Conservation (phyloP, 139 green algal genomes). For the Chlorella sp. region DNA sequence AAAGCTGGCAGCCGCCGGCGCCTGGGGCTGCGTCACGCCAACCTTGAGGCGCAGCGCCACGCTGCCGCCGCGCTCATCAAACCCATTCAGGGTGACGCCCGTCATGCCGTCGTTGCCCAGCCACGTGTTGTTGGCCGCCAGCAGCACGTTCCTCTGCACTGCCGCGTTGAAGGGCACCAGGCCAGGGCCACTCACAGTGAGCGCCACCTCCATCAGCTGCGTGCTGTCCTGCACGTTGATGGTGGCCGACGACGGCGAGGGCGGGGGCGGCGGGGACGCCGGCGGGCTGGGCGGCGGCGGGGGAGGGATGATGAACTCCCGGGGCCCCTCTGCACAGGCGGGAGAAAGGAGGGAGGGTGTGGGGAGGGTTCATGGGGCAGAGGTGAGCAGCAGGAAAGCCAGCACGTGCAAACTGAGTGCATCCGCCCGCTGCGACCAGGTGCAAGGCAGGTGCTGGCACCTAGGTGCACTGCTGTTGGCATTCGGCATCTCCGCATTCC, state of each 20-base stretch:
- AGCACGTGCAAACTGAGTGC: no score
- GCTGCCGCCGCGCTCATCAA: neutral
- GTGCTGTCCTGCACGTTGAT: neutral
- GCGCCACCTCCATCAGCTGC: neutral
- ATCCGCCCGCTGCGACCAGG: no score
- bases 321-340: constrained; percentile 1
- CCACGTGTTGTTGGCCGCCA: neutral
- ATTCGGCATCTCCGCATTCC: no score
- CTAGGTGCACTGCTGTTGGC: neutral
- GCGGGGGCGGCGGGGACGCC: constrained; percentile 3
- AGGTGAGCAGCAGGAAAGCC: neutral
- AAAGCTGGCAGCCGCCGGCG: neutral
- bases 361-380: neutral
- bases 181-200: neutral
- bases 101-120: neutral
- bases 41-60: constrained; percentile 10
- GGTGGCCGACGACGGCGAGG: neutral
- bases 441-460: no score
- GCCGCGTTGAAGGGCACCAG: neutral
- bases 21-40: neutral
- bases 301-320: neutral
- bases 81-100: neutral
- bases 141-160: constrained; percentile 15
- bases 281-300: constrained; percentile 1
- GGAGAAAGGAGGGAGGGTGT: neutral